Evolutionary conservation across 805 yeast species (phyloP), one percentile per base, ranked within the genome.

Genomic region (Saturnispora dispora): DNA sequence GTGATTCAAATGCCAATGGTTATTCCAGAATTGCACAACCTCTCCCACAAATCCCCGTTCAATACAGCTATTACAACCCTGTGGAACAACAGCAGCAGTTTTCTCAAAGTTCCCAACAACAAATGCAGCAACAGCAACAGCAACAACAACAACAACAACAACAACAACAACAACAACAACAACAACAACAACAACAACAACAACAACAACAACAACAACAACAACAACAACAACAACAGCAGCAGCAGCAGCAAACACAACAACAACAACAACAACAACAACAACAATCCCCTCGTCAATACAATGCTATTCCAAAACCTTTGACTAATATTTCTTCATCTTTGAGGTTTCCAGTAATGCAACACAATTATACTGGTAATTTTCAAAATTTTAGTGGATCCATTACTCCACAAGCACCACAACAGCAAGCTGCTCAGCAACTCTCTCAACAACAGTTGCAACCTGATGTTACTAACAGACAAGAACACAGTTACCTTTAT

Each of bases 21-120:
- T 54, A 44, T 35, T 53, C 53, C n/a, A 52, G 47, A 44, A 45
- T 47, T n/a, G 25, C 53, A 22, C 57, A 54, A 30, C 57, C 53
- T 36, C 37, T 52, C 35, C 56, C 47, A 23, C 55, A 51, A 36
- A 30, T 45, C 22, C 47, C 56, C 23, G 36, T 39, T 18, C 45
- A 51, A 22, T 47, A 37, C 18, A 17, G 40, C 25, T 45, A 45
- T 30, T 45, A 30, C 18, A 45, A n/a, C 15, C 32, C 47, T 17
- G 23, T 28, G 7, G 49, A 53, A 25, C 44, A 43, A 13, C 45
- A 44, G 17, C 47, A 47, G 10, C 54, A 52, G 36, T 13, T 11
- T 30, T 42, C 33, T 13, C 46, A 42, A 15, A 25, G 3, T 25
- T n/a, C 20, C 9, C 50, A 47, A 32, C 30, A 40, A 22, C 36